Evolutionary conservation across 352 stramenopile species (phyloP), one percentile per base, ranked within the genome.

Genomic region (Pythium rhizo-oryzae): DNA sequence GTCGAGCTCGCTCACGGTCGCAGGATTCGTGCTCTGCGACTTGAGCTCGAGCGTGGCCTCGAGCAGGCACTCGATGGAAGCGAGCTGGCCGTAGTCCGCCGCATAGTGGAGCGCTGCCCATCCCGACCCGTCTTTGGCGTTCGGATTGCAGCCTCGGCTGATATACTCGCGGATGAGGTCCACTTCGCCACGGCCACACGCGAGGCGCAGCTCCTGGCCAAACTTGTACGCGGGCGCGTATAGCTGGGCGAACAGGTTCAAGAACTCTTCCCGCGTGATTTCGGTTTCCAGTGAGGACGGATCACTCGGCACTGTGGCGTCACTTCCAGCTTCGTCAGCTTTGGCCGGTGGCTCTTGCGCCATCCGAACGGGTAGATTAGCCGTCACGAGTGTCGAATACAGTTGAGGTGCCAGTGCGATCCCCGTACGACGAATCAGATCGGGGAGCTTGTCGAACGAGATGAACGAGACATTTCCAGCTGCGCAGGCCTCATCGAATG

Each of bases 141-240:
- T 92, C 9, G 76, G 63, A 49, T 94, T 80, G 54, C 84, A 94
- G 8, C 85, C 84, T 9, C 81, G 78, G 53, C 65, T 70, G 41
- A 90, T 74, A 59, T 75, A 75, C 59, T 92, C 80, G 15, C 65
- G 52, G 0, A 89, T 71, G 0, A 74, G 58, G 1, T 86, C 72
- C 5, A 80, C 15, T 47, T 89, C 69, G 0, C 81, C 81, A n/a
- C 85, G 82, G 35, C 84, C 82, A 68, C 79, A 89, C 0, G 77
- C 79, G 0, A 89, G 46, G 2, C 85, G 80, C 2, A 93, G 69
- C 18, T 90, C 75, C 44, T 93, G 80, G 0, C 85, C 83, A 46
- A 79, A 92, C 62, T 92, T 92, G 71, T 89, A 90, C 3, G 82
- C 82, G 5, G 85, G 85, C 0, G 85, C 80, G 60, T 90, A 91